A percentile compares a stretch with the other conserved stretches of the same genome.
Evolutionary conservation across 495 filamentous ascomycete species (phyloP).

Genomic region (Rostrohypoxylon terebratum): DNA sequence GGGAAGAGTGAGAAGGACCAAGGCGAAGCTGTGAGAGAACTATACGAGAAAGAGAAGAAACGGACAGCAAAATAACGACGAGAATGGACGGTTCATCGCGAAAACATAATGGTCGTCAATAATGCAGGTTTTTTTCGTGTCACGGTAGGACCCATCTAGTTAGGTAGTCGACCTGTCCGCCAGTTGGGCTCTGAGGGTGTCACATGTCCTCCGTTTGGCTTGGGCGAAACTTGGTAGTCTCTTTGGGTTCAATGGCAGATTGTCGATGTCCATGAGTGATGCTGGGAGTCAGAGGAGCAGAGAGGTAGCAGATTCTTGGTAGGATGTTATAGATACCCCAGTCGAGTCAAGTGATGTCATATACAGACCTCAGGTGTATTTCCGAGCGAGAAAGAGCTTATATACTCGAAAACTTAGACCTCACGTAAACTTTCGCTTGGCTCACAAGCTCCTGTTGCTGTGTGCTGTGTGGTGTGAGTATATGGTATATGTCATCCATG

Average conservation of each 20-base stretch:
- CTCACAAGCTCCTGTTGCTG: not conserved
- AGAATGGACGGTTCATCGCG: not conserved
- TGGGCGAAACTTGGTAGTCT: not conserved
- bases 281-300: not conserved
- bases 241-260: not conserved
- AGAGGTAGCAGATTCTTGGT: not conserved
- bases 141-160: not conserved
- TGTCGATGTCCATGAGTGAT: not conserved
- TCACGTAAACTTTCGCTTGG: not conserved
- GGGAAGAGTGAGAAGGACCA: not conserved
- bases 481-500: not conserved
- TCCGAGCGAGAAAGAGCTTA: not conserved
- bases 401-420: not conserved
- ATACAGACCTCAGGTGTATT: no score
- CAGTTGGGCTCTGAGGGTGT: not conserved
- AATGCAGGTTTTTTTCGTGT: not conserved
- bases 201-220: not conserved
- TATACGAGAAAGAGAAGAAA: not conserved
- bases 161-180: not conserved
- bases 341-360: not conserved
- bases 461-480: not conserved
- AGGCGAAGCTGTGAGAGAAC: not conserved
- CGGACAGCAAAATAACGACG: not conserved
- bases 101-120: not conserved
- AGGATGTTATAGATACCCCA: conserved; percentile 24